These are phyloP conservation scores for Termitomyces sp. DNA, from an alignment of 768 basidiomycete genomes.

Conservation along the genomic window DNA sequence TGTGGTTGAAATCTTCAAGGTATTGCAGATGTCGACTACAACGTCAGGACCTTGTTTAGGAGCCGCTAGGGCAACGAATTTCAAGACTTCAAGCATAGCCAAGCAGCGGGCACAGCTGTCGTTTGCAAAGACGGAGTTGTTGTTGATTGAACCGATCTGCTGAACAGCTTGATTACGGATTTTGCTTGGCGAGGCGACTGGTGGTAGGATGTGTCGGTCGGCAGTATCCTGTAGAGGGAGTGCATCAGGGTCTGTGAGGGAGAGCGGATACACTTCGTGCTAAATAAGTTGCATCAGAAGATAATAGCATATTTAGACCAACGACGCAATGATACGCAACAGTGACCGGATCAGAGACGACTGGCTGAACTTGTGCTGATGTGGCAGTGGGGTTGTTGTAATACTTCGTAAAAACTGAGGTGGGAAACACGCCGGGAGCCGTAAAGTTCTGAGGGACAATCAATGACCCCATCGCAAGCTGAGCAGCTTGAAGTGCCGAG, in stretches of 20 bases:
- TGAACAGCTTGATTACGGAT: conserved; percentile 48
- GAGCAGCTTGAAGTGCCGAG: conserved; percentile 4
- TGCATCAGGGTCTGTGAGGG: conserved; percentile 56
- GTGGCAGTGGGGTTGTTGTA: conserved; percentile 74
- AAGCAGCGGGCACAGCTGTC: conserved; percentile 57
- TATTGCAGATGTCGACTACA: conserved; percentile 54
- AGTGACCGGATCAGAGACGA: conserved; percentile 66
- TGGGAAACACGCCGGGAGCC: conserved; percentile 60
- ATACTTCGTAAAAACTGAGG: conserved; percentile 56
- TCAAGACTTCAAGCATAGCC: conserved; percentile 54
- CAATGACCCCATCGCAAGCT: conserved; percentile 7
- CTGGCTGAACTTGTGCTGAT: conserved; percentile 68
- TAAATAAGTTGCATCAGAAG: conserved; percentile 17
- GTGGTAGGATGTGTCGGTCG: conserved; percentile 66
- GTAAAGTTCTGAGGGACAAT: conserved; percentile 44
- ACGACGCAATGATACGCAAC: conserved; percentile 26
- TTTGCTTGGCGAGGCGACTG: conserved; percentile 37
- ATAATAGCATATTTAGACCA: neutral
- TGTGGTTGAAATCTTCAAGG: conserved; percentile 44
- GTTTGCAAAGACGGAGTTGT: conserved; percentile 46
- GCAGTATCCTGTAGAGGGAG: conserved; percentile 54
- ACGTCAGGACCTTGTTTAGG: conserved; percentile 56
- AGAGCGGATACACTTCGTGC: conserved; percentile 53
- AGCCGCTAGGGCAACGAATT: conserved; percentile 61
- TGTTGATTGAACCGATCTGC: conserved; percentile 52